Percentiles rank a stretch among this genome's conserved stretches.
phyloP scores from a whole-genome alignment of 805 yeast species.

The Pachysolen tannophilus region DNA sequence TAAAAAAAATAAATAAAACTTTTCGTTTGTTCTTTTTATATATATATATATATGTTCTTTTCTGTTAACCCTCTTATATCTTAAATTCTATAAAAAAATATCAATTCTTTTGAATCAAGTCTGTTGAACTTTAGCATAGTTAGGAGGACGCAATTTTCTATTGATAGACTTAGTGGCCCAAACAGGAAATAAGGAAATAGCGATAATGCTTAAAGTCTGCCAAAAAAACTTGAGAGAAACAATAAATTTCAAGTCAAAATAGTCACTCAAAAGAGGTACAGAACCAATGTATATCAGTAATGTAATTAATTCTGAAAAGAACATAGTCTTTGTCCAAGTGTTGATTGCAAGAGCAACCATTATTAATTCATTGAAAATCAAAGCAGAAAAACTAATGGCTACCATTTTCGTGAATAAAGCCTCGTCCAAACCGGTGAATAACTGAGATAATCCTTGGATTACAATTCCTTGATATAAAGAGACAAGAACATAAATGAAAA shows the following conservation, averaged over 20 bases:
- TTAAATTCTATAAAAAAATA: too few relatives aligned
- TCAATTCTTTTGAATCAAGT: too few relatives aligned
- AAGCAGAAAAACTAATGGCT: constrained; percentile 73
- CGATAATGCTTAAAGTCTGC: constrained; percentile 57
- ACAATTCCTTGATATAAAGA: constrained; percentile 88
- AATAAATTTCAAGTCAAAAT: constrained; percentile 67
- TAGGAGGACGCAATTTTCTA: constrained; percentile 82
- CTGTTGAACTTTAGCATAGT: constrained; percentile 94
- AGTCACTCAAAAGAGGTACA: constrained; percentile 81
- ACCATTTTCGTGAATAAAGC: constrained; percentile 66
- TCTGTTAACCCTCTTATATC: too few relatives aligned
- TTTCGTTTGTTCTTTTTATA: too few relatives aligned
- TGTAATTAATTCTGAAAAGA: constrained; percentile 64
- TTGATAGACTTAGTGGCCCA: constrained; percentile 77
- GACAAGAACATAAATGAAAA: constrained; percentile 84
- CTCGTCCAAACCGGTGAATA: constrained; percentile 53
- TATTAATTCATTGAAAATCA: constrained; percentile 75
- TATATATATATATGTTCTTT: too few relatives aligned
- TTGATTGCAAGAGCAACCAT: constrained; percentile 93
- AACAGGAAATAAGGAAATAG: constrained; percentile 75
- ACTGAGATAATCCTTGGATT: constrained; percentile 77
- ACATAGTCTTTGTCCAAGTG: constrained; percentile 84
- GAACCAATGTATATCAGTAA: constrained; percentile 59
- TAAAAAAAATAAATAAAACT: too few relatives aligned
- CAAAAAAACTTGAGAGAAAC: constrained; percentile 53